phyloP scores from a whole-genome alignment of 352 stramenopile species.

The Phytophthora boehmeriae region DNA sequence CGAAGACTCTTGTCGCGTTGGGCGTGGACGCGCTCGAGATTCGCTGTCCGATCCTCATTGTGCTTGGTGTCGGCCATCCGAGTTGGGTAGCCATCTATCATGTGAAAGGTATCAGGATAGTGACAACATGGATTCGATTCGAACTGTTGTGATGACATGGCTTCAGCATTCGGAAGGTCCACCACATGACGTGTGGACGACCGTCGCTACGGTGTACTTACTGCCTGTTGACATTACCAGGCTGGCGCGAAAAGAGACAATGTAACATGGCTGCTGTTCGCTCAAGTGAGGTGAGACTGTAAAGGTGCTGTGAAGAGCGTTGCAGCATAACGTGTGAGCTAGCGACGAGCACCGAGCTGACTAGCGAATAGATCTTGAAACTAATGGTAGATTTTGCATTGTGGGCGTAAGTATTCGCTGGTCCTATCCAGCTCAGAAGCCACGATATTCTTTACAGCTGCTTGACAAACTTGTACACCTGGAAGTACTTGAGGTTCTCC shows the following conservation, averaged over 20 bases:
- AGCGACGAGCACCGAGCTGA: not conserved
- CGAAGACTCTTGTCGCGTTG: slow-evolving; percentile 13
- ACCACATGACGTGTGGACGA: not conserved
- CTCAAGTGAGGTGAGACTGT: not conserved
- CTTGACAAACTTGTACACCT: slow-evolving; percentile 26
- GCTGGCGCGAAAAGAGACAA: not conserved
- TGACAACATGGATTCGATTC: not conserved
- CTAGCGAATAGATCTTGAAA: not conserved
- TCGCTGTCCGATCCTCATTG: not conserved
- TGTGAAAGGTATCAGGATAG: not conserved
- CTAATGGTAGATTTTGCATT: not conserved
- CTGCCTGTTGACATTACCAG: too few species aligned
- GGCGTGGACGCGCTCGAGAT: not conserved
- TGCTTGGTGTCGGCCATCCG: not conserved
- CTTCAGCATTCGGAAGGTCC: not conserved
- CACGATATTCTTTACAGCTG: slow-evolving; percentile 15
- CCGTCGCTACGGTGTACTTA: too few species aligned
- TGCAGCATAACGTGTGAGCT: not conserved
- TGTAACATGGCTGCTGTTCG: not conserved
- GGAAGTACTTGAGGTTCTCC: slow-evolving; percentile 22
- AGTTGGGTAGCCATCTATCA: not conserved
- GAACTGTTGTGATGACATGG: not conserved
- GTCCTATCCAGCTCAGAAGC: not conserved
- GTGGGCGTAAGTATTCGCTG: not conserved
- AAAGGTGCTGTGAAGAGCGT: not conserved